Conservation (phyloP, 768 basidiomycete species). For the Russula lepida region DNA sequence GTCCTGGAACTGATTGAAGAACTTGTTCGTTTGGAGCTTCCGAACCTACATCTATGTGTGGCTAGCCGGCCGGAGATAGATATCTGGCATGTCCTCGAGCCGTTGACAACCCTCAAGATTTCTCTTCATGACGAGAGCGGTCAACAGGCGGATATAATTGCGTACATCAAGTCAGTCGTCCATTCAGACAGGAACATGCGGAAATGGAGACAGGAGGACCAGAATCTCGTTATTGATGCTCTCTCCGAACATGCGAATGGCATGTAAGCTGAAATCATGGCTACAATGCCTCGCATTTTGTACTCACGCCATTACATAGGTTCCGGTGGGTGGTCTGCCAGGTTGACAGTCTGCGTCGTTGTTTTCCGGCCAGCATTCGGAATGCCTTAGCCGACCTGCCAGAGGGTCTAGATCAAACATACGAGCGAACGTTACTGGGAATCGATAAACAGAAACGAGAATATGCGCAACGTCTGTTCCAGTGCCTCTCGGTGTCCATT, state of each 20-base stretch:
- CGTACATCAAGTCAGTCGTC: not conserved
- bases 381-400: not conserved
- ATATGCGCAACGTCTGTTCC: constrained; percentile 1
- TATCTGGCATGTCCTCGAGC: not conserved
- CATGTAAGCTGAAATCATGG: not conserved
- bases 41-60: not conserved
- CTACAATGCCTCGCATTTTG: no score
- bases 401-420: constrained; percentile 1
- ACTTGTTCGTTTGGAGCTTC: not conserved
- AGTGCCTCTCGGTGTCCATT: not conserved
- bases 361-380: not conserved
- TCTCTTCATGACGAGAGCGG: not conserved
- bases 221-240: not conserved
- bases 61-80: not conserved
- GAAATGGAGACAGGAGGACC: not conserved
- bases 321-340: constrained; percentile 8
- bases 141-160: not conserved
- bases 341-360: not conserved
- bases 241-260: constrained; percentile 7
- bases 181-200: not conserved
- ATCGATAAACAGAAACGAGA: not conserved
- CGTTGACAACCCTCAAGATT: not conserved
- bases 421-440: not conserved
- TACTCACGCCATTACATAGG: not conserved
- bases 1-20: not conserved